phyloP scores from a whole-genome alignment of 306 rosid genomes.

The Dalbergia cochinchinensis region DNA sequence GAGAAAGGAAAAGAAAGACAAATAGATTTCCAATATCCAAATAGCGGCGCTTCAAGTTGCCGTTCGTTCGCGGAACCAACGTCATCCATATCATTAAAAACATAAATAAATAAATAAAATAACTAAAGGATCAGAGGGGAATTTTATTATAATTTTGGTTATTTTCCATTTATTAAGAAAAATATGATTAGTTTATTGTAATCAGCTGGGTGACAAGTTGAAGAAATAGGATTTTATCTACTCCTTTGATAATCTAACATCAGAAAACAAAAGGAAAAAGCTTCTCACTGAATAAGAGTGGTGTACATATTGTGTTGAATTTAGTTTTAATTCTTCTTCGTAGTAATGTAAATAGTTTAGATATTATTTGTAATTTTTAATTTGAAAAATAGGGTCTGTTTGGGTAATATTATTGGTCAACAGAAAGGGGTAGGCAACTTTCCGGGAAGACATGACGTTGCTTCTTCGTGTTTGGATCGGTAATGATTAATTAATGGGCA shows the following conservation, averaged over 20 bases:
- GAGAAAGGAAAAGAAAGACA: not conserved
- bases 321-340: not conserved
- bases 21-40: not conserved
- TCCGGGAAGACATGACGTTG: not conserved
- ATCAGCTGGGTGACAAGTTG: not conserved
- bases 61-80: slow-evolving; percentile 26
- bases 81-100: not conserved
- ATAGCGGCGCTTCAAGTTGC: too few species aligned
- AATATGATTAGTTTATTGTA: not conserved
- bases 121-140: not conserved
- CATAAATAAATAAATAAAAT: not conserved
- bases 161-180: not conserved
- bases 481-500: not conserved
- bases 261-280: too few species aligned
- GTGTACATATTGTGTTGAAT: not conserved
- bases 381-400: not conserved
- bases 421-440: not conserved
- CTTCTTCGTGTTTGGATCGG: slow-evolving; percentile 16
- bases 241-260: too few species aligned
- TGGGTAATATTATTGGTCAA: not conserved
- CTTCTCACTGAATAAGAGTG: too few species aligned
- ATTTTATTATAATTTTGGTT: not conserved
- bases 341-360: not conserved
- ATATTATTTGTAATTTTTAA: not conserved
- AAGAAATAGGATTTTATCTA: not conserved